Conservation (phyloP, 257 asterid species). For the Avicennia marina region DNA sequence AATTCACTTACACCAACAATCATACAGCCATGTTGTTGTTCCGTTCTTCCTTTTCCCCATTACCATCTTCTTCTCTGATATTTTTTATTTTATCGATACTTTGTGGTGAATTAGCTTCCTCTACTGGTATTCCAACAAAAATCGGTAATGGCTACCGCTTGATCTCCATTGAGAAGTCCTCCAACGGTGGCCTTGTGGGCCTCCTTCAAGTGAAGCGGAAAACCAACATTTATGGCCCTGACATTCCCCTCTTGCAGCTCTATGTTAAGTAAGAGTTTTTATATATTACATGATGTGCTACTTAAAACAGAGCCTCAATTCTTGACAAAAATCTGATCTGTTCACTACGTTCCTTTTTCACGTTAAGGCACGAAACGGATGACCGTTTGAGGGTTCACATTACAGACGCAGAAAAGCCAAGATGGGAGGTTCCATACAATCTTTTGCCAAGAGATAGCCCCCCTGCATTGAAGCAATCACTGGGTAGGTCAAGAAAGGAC, state of each 20-base stretch:
- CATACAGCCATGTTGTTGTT: slow-evolving; percentile 14
- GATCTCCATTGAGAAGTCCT: slow-evolving; percentile 56
- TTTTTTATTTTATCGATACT: no score
- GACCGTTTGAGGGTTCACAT: slow-evolving; percentile 77
- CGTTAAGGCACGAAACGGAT: slow-evolving; percentile 72
- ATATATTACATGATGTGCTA: neutral
- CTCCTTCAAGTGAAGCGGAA: slow-evolving; percentile 73
- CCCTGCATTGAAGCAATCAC: slow-evolving; percentile 34
- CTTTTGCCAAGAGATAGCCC: slow-evolving; percentile 67
- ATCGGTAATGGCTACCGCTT: slow-evolving; percentile 82
- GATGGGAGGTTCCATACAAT: slow-evolving; percentile 96
- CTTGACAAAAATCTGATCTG: slow-evolving; percentile 2
- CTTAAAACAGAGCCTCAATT: neutral
- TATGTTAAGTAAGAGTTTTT: slow-evolving; percentile 59
- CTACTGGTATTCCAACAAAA: slow-evolving; percentile 27
- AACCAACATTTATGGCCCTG: slow-evolving; percentile 69
- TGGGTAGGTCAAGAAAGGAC: slow-evolving; percentile 29
- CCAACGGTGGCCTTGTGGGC: slow-evolving; percentile 76
- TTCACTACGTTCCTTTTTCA: neutral
- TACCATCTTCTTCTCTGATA: slow-evolving; percentile 11
- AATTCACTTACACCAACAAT: neutral
- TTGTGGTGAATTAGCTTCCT: no score
- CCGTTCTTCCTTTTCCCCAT: slow-evolving; percentile 18
- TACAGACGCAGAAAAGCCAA: slow-evolving; percentile 67
- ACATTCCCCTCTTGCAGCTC: slow-evolving; percentile 80